These are phyloP conservation scores for Lachnellula hyalina DNA, from an alignment of 2,329 filamentous ascomycete species.

Conservation along the genomic window DNA sequence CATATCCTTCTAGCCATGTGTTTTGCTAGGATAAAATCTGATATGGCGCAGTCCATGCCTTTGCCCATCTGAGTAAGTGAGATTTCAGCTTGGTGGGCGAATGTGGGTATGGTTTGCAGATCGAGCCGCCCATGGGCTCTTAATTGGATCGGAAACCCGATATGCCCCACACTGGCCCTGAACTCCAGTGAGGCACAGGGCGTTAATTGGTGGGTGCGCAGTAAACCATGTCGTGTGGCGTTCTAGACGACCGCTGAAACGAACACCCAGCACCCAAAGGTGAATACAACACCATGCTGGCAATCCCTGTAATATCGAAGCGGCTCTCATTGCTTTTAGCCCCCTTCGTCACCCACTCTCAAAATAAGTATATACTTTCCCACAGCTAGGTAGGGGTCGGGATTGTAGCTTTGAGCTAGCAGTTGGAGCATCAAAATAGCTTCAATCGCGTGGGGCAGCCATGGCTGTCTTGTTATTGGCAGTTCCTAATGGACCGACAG, in stretches of 20 bases:
- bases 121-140: neutral
- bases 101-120: neutral
- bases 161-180: neutral
- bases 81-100: neutral
- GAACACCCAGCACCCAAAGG: slow-evolving; percentile 1
- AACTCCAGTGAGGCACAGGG: neutral
- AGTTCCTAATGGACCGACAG: slow-evolving; percentile 7
- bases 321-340: slow-evolving; percentile 13
- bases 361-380: slow-evolving; percentile 1
- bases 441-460: slow-evolving; percentile 15
- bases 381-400: slow-evolving; percentile 29
- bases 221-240: slow-evolving; percentile 3
- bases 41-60: slow-evolving; percentile 2
- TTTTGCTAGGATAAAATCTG: neutral
- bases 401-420: slow-evolving; percentile 23
- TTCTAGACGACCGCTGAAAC: slow-evolving; percentile 11
- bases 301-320: slow-evolving; percentile 5
- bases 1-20: neutral
- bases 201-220: neutral
- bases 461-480: slow-evolving; percentile 9
- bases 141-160: neutral
- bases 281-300: neutral
- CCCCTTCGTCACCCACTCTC: slow-evolving; percentile 17
- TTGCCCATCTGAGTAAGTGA: neutral
- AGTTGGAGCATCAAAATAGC: slow-evolving; percentile 19